A percentile compares a stretch with the other conserved stretches of the same genome.
Evolutionary conservation across 345 rosid species (phyloP).

Genomic region (Dipteronia dyeriana): DNA sequence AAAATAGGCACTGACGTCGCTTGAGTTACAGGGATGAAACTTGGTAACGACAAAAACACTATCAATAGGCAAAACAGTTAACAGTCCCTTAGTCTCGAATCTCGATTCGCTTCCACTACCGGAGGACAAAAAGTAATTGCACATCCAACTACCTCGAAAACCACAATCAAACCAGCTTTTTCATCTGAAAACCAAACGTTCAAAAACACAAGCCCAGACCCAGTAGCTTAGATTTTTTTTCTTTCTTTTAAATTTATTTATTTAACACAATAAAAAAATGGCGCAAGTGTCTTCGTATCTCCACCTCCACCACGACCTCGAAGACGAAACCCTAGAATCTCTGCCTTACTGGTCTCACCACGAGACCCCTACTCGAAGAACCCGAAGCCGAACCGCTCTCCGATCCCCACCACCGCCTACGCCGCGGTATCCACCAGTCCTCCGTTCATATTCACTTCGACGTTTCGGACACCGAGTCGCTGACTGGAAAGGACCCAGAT

Average conservation of each 20-base stretch:
- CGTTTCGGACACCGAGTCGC: conserved; percentile 38
- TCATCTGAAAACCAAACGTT: not conserved
- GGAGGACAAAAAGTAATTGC: not conserved
- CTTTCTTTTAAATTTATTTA: not conserved
- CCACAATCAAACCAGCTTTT: not conserved
- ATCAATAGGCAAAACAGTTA: not conserved
- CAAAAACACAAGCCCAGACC: not conserved
- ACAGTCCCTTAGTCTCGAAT: too few relatives aligned
- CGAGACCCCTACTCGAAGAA: conserved; percentile 34
- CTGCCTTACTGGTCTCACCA: conserved; percentile 39
- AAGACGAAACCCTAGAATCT: conserved; percentile 32
- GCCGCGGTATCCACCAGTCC: not conserved
- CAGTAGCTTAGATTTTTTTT: not conserved
- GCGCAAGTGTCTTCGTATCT: conserved; percentile 35
- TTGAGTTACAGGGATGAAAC: not conserved
- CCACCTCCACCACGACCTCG: conserved; percentile 26
- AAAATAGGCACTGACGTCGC: not conserved
- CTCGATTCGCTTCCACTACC: too few relatives aligned
- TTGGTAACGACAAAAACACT: not conserved
- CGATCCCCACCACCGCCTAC: conserved; percentile 11
- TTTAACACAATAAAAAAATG: conserved; percentile 5
- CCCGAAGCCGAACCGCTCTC: conserved; percentile 25
- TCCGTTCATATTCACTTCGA: conserved; percentile 13
- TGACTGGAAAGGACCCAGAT: conserved; percentile 39
- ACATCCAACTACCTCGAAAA: not conserved